Base-by-base conservation (phyloP, 1,284 basidiomycete species). In the Pseudozyma pruni region DNA sequence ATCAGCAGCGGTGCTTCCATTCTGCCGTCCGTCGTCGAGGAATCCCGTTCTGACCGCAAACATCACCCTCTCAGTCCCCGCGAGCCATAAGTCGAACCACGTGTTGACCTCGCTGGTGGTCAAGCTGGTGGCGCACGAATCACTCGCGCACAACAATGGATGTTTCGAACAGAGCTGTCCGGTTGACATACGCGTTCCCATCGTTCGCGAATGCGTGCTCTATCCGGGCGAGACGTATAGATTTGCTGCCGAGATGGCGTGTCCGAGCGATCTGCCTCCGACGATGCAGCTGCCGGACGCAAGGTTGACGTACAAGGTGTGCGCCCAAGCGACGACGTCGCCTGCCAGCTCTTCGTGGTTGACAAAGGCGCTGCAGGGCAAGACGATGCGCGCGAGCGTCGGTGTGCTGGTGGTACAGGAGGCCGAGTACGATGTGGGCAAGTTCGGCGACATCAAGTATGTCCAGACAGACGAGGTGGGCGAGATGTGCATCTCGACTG, bases 251-350 rank as follows among this genome's bases (percentile, higher is more conserved):
- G 25, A 60, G 8, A 23, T 60, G 4, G 22, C 40, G 1, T 49
- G n/a, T 23, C 35, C 57, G 3, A n/a, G 7, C 5, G 3, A 20
- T 13, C 33, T 53, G 50, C 50, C 57, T 8, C 45, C 57, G 1
- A 60, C 50, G 35, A 35, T 60, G 8, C 50, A 51, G 34, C 57
- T 60, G 0, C 50, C 34, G 0, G 50, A 60, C 35, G 58, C 45
- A 6, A 23, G 51, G 14, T 4, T 53, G 35, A 38, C 19, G 16
- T 60, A 60, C 51, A 60, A 45, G 13, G 31, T 54, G 10, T 19
- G 31, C 17, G 58, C 44, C 22, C 20, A 35, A 4, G 58, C 51
- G 1, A 53, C 39, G 23, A n/a, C 51, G 14, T 19, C 29, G 25
- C 43, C 45, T 13, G 27, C 44, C 2, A 29, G 27, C 9, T 32